phyloP scores from a whole-genome alignment of 2,329 filamentous ascomycete genomes.

The Elsinoe australis region DNA sequence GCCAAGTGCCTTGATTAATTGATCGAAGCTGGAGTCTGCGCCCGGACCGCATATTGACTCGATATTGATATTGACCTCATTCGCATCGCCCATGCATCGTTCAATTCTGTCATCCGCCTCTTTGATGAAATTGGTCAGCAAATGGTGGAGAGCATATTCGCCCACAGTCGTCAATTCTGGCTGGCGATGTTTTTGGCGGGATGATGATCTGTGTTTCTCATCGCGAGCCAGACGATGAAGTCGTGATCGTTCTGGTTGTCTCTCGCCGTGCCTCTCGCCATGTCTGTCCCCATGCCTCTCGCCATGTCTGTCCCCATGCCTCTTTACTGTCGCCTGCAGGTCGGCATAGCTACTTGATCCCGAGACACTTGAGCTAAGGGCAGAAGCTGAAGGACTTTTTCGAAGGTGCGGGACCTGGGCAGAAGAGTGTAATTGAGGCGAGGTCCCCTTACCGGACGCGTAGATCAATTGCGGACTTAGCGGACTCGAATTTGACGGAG shows the following conservation, averaged over 20 bases:
- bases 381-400: slow-evolving; percentile 20
- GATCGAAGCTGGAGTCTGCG: slow-evolving; percentile 82
- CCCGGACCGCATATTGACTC: slow-evolving; percentile 87
- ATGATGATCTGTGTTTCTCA: slow-evolving; percentile 67
- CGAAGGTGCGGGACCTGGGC: slow-evolving; percentile 14
- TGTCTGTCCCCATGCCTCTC: no score
- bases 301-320: slow-evolving; percentile 13
- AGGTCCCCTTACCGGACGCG: slow-evolving; percentile 22
- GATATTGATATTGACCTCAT: slow-evolving; percentile 74
- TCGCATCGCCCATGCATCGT: slow-evolving; percentile 71
- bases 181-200: slow-evolving; percentile 55
- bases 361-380: slow-evolving; percentile 17
- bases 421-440: slow-evolving; percentile 9
- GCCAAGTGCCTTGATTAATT: slow-evolving; percentile 84
- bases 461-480: slow-evolving; percentile 81
- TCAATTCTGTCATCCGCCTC: slow-evolving; percentile 96
- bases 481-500: slow-evolving; percentile 67
- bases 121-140: slow-evolving; percentile 94
- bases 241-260: slow-evolving; percentile 5
- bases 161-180: slow-evolving; percentile 88
- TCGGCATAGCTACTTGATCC: slow-evolving; percentile 15
- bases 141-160: slow-evolving; percentile 91
- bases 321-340: slow-evolving; percentile 31
- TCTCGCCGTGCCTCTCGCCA: no score
- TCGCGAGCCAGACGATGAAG: slow-evolving; percentile 33